phyloP scores from a whole-genome alignment of 257 asterid genomes.

The Solanum okadae region DNA sequence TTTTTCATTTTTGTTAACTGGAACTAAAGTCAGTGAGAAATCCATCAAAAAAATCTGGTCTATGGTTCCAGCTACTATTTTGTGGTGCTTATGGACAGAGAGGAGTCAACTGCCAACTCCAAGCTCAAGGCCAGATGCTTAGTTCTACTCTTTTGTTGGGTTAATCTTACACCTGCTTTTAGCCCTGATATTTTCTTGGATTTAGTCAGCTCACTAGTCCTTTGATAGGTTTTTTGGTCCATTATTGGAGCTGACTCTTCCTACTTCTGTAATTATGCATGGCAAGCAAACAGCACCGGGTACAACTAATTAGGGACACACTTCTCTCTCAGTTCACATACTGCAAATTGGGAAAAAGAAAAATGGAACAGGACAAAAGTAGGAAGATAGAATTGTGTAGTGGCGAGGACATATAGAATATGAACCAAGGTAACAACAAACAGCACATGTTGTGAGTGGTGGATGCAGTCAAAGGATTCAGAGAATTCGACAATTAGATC shows the following conservation, averaged over 20 bases:
- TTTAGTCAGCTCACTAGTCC: background rate
- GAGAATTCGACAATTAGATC: background rate
- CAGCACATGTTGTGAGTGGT: background rate
- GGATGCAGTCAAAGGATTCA: background rate
- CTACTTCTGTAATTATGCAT: background rate
- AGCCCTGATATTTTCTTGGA: background rate
- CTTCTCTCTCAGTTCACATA: background rate
- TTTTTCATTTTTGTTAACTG: background rate
- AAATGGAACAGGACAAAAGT: background rate
- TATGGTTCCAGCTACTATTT: background rate
- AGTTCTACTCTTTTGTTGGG: background rate
- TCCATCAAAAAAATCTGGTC: background rate
- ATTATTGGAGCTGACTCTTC: background rate
- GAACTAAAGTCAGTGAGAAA: background rate
- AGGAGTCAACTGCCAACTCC: background rate
- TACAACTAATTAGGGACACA: background rate
- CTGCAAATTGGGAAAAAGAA: background rate
- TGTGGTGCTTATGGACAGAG: background rate
- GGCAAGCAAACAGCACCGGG: background rate
- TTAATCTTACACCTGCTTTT: background rate
- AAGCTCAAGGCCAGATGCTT: background rate
- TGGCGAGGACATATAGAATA: background rate
- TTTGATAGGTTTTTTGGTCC: background rate
- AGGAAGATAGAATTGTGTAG: background rate
- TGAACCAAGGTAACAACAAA: background rate